Evolutionary conservation across 208 protist genomes (phyloP), one percentile per base, ranked within the genome.

Genomic region (Leishmania tropica): DNA sequence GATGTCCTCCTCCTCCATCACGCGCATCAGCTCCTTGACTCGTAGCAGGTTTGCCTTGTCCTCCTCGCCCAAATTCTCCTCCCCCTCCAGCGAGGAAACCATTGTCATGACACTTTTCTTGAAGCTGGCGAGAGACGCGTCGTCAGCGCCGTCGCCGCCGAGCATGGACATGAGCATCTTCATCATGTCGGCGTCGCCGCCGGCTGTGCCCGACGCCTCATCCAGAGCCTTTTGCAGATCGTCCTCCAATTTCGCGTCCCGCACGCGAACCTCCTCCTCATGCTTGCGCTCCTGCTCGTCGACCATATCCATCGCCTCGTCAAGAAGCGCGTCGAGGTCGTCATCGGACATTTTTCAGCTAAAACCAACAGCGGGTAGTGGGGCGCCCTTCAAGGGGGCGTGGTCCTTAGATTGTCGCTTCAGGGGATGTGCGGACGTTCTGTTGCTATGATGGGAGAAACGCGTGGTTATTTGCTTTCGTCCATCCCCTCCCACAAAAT

Each of bases 241-340:
- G 40, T 84, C 85, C 56, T 94, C 88, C 4, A 92, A 80, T 68
- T 85, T 83, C 5, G 90, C 89, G 42, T 95, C 86, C 15, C 87
- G 86, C 75, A 80, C 70, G 68, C 92, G 83, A 1, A 87, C 85
- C 58, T 87, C 80, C 78, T 94, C 91, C 65, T 97, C 84, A 62
- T 95, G 87, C 75, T 87, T 77, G 67, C 87, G 85, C 48, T 97
- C 92, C 80, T 97, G 85, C 67, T 95, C 87, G 51, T 95, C 88
- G 54, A 97, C 88, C 42, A 92, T 93, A 75, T 95, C 90, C 76
- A 97, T 88, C 56, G 90, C 92, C 76, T 96, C 92, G 79, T 96
- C 91, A 53, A 97, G 92, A 54, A 97, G 87, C 7, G 82, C 91
- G 81, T 97, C 94, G 35, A 97, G 83, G 71, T 97, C 94, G 71